Evolutionary conservation across 805 yeast genomes (phyloP).

Genomic region (Candida caryicola): DNA sequence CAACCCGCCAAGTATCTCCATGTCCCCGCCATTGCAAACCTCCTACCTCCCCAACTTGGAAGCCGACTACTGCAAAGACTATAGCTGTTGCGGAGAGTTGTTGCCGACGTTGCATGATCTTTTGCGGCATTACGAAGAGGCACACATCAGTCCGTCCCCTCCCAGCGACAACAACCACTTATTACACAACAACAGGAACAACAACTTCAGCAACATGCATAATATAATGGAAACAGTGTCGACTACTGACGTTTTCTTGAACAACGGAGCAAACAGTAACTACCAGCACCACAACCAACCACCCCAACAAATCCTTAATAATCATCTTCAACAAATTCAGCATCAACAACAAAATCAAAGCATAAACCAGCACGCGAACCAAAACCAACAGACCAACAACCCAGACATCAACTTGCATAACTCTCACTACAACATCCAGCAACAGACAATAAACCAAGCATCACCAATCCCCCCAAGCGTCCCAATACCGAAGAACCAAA

Average conservation of each 20-base stretch:
- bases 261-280: constrained; percentile 27
- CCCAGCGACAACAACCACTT: constrained; percentile 37
- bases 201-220: constrained; percentile 44
- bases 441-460: constrained; percentile 17
- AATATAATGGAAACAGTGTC: constrained; percentile 82
- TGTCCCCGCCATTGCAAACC: constrained; percentile 66
- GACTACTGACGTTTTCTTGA: constrained; percentile 86
- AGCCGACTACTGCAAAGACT: constrained; percentile 95
- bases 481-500: constrained; percentile 9
- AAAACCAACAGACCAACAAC: constrained; percentile 7
- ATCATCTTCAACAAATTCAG: constrained; percentile 11
- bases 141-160: constrained; percentile 69
- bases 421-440: constrained; percentile 22
- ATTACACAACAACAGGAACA: constrained; percentile 28
- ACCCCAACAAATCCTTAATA: constrained; percentile 13
- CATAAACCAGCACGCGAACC: not conserved
- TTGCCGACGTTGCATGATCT: constrained; percentile 93
- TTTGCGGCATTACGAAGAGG: constrained; percentile 92
- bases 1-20: constrained; percentile 23
- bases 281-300: constrained; percentile 14
- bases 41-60: constrained; percentile 89
- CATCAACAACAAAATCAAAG: constrained; percentile 7
- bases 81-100: constrained; percentile 90
- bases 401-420: constrained; percentile 19
- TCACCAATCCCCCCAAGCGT: constrained; percentile 4